Conservation (phyloP, 331 rosid species). For the Malus hybrid region DNA sequence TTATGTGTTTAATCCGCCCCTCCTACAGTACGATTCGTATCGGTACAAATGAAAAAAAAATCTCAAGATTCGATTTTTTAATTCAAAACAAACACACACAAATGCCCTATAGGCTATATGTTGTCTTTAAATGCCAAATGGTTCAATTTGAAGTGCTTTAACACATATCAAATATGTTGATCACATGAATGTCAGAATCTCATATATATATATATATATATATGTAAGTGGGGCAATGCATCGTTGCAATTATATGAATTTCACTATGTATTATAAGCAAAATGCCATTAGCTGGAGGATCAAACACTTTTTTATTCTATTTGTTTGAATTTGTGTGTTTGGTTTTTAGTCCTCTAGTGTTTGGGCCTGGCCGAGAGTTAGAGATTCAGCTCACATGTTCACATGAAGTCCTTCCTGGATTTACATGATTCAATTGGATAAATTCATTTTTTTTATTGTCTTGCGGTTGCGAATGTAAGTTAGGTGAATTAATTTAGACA, state of each 20-base stretch:
- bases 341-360: neutral
- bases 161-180: neutral
- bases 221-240: neutral
- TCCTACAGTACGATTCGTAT: no score
- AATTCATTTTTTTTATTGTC: no score
- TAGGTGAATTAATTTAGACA: no score
- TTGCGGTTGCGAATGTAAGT: no score
- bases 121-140: neutral
- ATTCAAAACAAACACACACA: no score
- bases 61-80: no score
- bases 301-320: neutral
- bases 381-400: neutral
- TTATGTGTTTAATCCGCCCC: no score
- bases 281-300: neutral
- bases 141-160: neutral
- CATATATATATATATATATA: neutral
- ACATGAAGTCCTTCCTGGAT: no score
- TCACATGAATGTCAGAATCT: neutral
- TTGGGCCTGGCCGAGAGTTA: neutral
- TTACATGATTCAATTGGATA: no score
- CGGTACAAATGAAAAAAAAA: no score
- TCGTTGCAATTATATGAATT: neutral
- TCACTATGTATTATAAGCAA: neutral
- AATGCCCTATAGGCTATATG: no score
- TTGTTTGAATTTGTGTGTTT: neutral